phyloP scores from a whole-genome alignment of 2,329 filamentous ascomycete species.

The Elsinoe ampelina region DNA sequence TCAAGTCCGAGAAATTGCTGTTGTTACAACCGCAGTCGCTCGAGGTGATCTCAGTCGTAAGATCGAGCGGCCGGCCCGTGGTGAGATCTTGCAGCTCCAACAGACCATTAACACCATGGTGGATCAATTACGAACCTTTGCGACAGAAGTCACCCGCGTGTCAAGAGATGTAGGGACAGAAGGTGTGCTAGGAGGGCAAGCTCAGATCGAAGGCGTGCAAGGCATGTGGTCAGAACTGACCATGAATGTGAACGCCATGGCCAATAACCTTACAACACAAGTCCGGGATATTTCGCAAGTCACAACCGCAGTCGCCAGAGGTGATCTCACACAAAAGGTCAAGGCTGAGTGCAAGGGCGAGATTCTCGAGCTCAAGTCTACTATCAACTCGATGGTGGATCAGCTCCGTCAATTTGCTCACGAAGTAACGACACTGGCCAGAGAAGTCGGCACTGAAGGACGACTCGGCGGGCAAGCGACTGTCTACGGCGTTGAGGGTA shows the following conservation, averaged over 20 bases:
- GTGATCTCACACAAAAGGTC: slow-evolving; percentile 44
- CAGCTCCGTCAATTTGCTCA: slow-evolving; percentile 44
- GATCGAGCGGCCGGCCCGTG: slow-evolving; percentile 86
- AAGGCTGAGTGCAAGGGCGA: slow-evolving; percentile 45
- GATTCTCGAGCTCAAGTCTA: slow-evolving; percentile 43
- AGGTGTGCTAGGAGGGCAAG: slow-evolving; percentile 54
- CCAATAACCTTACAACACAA: slow-evolving; percentile 44
- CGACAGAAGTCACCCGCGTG: slow-evolving; percentile 56
- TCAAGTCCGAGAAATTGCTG: slow-evolving; percentile 94
- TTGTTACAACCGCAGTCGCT: slow-evolving; percentile 90
- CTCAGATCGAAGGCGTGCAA: slow-evolving; percentile 55
- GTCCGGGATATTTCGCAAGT: slow-evolving; percentile 46
- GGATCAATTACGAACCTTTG: slow-evolving; percentile 56
- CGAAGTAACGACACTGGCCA: slow-evolving; percentile 44
- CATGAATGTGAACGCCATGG: slow-evolving; percentile 46
- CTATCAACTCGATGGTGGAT: slow-evolving; percentile 46
- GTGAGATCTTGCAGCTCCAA: slow-evolving; percentile 90
- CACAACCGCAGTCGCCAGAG: slow-evolving; percentile 43
- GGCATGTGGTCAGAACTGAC: slow-evolving; percentile 60
- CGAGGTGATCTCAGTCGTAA: slow-evolving; percentile 92
- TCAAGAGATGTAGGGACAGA: slow-evolving; percentile 56
- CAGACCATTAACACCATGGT: slow-evolving; percentile 71
- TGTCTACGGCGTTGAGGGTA: slow-evolving; percentile 44
- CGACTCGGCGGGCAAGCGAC: slow-evolving; percentile 43
- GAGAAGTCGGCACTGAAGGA: slow-evolving; percentile 45